Evolutionary conservation across 2,329 filamentous ascomycete species (phyloP).

Genomic region (Trichophyton rubrum): DNA sequence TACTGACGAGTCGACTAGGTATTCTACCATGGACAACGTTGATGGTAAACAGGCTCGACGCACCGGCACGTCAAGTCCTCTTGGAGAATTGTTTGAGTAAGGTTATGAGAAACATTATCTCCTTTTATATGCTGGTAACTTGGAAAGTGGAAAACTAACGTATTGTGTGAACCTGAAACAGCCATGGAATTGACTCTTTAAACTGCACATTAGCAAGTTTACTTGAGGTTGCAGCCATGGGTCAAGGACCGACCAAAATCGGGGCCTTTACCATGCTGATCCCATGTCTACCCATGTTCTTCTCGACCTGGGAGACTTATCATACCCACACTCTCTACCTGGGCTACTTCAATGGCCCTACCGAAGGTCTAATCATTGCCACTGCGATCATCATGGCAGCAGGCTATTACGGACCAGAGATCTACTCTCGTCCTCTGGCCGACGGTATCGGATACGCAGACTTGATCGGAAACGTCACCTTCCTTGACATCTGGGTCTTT

Average conservation of each 20-base stretch:
- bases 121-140: background rate
- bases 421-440: constrained; percentile 69
- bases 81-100: constrained; percentile 90
- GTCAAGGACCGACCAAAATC: constrained; percentile 66
- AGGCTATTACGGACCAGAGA: constrained; percentile 73
- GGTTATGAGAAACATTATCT: constrained; percentile 16
- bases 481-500: constrained; percentile 79
- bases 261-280: constrained; percentile 86
- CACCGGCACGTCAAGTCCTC: constrained; percentile 84
- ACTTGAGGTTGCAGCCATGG: constrained; percentile 86
- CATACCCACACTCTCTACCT: constrained; percentile 96
- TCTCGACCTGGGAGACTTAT: constrained; percentile 99
- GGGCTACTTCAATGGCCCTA: constrained; percentile 92
- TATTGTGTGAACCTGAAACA: constrained; percentile 18
- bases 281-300: constrained; percentile 95
- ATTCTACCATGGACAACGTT: constrained; percentile 97
- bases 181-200: constrained; percentile 91
- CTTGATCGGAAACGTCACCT: constrained; percentile 56
- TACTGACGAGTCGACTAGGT: constrained; percentile 28
- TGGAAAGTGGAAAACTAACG: constrained; percentile 3
- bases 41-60: constrained; percentile 94
- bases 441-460: constrained; percentile 53
- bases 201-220: constrained; percentile 92
- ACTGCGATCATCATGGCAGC: constrained; percentile 75
- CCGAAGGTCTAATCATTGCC: constrained; percentile 84